Evolutionary conservation across 1,284 basidiomycete species (phyloP), one percentile per base, ranked within the genome.

Genomic region (Tetrapyrgos nigripes): DNA sequence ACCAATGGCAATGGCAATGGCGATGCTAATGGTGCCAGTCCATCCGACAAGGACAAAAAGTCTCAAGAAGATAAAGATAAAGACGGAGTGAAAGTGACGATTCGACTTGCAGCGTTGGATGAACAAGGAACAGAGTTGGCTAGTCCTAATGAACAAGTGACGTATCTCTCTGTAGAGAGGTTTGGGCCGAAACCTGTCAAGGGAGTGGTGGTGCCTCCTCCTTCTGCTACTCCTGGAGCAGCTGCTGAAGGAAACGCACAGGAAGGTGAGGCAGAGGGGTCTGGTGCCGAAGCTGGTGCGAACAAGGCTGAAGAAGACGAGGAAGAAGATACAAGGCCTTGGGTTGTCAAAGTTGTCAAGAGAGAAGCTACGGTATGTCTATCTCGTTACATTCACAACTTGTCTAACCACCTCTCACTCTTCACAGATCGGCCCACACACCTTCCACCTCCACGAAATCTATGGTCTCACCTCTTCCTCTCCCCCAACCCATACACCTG

Each of bases 381-480:
- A 29, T 50, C 24, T 63, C 31, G 50, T 48, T 35, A 21, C 50
- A 56, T 47, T 46, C 31, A 59, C 33, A 53, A 58, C 50, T 46
- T 24, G 13, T 37, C 35, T 31, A 11, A 11, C 19, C 50, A n/a
- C 17, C 9, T n/a, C n/a, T n/a, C 21, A 21, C 23, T 27, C 26
- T 48, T 26, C n/a, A 17, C 63, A 89, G 86, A 96, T 96, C 67
- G 94, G 94, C 6, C 82, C 88, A 4, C 93, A 96, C 70, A 92
- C 91, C 0, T 96, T 96, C 85, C 89, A 95, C 52, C 80, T 96
- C 26, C 94, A 96, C 71, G 94, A 96, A 70, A 96, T 96, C 49
- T 96, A 92, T 65, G 94, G 94, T 50, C 83, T 96, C 2, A 85
- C 90, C 0, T 85, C 89, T 1, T 83, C 88, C 45, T 77, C 81